Base-by-base conservation (phyloP, 768 basidiomycete genomes). In the Clavaria fumosa region DNA sequence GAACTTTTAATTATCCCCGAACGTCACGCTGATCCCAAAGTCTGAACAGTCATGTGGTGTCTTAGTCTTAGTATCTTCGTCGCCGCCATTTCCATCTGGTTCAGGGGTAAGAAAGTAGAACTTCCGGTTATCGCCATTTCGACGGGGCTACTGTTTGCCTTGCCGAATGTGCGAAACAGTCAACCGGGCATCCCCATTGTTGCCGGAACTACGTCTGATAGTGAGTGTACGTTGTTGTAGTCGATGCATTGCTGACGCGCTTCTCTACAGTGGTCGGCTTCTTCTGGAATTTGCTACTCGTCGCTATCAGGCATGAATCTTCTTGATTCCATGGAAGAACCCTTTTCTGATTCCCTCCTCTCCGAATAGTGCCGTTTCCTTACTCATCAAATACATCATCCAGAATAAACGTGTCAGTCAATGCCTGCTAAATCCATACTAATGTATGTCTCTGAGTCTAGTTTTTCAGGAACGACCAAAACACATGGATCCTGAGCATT, bases 101-200 rank as follows among this genome's bases (percentile, higher is more conserved):
- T 42, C 31, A 24, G 36, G 2, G 41, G 38, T n/a, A 19, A 17
- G 19, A 42, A 38, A 5, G 35, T 22, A 2, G 43, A 44, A 21
- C 39, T 17, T 1, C 43, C 43, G 22, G 17, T 44, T 10, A 38
- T 44, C 18, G 40, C 39, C 14, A 31, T 44, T 30, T 40, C 38
- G 5, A 44, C 39, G 3, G 40, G 35, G 5, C 31, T 44, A 7
- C 40, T 44, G 5, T 44, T 40, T 18, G 40, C 43, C 2, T 20
- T 44, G 5, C 43, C 43, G 11, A 44, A 44, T 18, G 39, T 44
- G 3, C 40, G 43, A 3, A 41, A 41, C 31, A 41, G 40, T 21
- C 43, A 44, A 27, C 43, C 43, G 3, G 40, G 43, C 3, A 41
- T 42, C 14, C 43, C 43, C 2, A 5, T 23, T 11, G 30, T 33